Percentiles rank a stretch among this genome's conserved stretches.
Conservation (phyloP, 1,284 basidiomycete genomes). For the Austroboletus novae-zelandiae region DNA sequence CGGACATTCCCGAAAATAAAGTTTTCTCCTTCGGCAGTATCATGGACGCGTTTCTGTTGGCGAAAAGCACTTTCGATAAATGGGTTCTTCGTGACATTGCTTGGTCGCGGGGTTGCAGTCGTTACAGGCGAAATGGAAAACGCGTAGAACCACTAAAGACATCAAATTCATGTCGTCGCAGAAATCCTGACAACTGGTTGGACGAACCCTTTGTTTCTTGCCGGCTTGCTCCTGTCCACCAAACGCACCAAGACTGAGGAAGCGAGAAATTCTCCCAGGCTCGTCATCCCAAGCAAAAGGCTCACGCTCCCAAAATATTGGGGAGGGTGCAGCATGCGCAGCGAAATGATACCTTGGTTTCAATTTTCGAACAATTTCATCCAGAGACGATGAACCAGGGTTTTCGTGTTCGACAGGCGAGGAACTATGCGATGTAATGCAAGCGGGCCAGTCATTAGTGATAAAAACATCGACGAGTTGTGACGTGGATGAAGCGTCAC, state of each 20-base stretch:
- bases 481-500: slow-evolving; percentile 55
- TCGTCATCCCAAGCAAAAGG: slow-evolving; percentile 83
- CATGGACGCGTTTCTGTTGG: slow-evolving; percentile 53
- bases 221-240: slow-evolving; percentile 53
- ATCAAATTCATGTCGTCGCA: not conserved
- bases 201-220: slow-evolving; percentile 80
- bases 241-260: slow-evolving; percentile 85
- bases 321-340: slow-evolving; percentile 52
- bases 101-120: slow-evolving; percentile 46
- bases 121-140: slow-evolving; percentile 56
- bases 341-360: slow-evolving; percentile 82
- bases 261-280: slow-evolving; percentile 66
- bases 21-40: slow-evolving; percentile 49
- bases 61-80: slow-evolving; percentile 47
- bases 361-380: slow-evolving; percentile 61
- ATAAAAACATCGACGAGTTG: slow-evolving; percentile 81
- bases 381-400: slow-evolving; percentile 55
- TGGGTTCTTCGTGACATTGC: slow-evolving; percentile 73
- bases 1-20: slow-evolving; percentile 66
- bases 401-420: slow-evolving; percentile 46
- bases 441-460: slow-evolving; percentile 75
- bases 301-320: slow-evolving; percentile 89
- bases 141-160: slow-evolving; percentile 71
- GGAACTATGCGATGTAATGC: slow-evolving; percentile 64
- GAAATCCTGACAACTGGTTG: not conserved